Evolutionary conservation across 768 basidiomycete genomes (phyloP).

Genomic region (Tulasnella sp.): DNA sequence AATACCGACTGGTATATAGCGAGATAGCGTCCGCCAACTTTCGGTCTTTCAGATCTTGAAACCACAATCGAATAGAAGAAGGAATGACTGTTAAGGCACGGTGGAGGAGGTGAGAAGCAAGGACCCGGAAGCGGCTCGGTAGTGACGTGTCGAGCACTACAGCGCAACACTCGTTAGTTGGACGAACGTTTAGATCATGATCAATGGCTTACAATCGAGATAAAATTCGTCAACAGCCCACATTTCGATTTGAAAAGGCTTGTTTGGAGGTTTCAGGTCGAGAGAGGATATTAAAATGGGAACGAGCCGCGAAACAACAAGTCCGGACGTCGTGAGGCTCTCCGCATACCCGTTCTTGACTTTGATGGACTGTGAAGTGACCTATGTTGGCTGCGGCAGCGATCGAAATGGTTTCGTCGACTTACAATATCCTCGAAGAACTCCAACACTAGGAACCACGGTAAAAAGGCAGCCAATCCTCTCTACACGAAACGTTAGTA

Average conservation of each 20-base stretch:
- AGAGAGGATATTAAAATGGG: slow-evolving; percentile 60
- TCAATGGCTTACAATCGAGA: slow-evolving; percentile 45
- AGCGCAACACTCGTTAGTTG: neutral
- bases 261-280: slow-evolving; percentile 45
- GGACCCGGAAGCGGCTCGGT: slow-evolving; percentile 42
- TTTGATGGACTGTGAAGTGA: slow-evolving; percentile 57
- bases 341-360: slow-evolving; percentile 78
- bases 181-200: neutral
- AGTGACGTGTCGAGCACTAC: slow-evolving; percentile 49
- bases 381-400: neutral
- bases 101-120: slow-evolving; percentile 84
- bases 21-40: slow-evolving; percentile 69
- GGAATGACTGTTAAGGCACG: slow-evolving; percentile 75
- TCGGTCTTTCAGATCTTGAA: slow-evolving; percentile 78
- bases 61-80: slow-evolving; percentile 75
- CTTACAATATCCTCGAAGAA: slow-evolving; percentile 73
- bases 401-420: slow-evolving; percentile 14
- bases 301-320: slow-evolving; percentile 56
- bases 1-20: slow-evolving; percentile 67
- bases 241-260: slow-evolving; percentile 65
- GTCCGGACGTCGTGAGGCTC: slow-evolving; percentile 58
- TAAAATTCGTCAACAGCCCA: slow-evolving; percentile 83
- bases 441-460: slow-evolving; percentile 85
- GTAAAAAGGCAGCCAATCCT: slow-evolving; percentile 58
- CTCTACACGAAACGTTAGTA: slow-evolving; percentile 23